Conservation (phyloP, 163 green algal species). For the Scenedesmus sp. region DNA sequence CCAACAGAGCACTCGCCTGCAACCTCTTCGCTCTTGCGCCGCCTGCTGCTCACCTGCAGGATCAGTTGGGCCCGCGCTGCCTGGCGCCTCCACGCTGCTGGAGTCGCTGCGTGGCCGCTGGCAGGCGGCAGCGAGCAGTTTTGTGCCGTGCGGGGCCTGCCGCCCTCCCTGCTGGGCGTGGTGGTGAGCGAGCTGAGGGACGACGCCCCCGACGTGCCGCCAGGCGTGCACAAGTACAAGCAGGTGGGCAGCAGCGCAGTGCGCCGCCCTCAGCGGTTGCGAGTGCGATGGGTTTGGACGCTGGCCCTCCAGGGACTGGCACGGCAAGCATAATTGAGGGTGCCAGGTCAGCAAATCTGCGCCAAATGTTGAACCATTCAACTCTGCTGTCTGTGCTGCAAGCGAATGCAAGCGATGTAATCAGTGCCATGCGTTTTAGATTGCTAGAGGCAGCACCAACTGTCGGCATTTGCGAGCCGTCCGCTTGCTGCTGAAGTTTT, state of each 20-base stretch:
- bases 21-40: background rate
- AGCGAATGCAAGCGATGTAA: too few relatives aligned
- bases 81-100: constrained; percentile 5
- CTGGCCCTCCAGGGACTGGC: too few relatives aligned
- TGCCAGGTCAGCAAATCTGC: too few relatives aligned
- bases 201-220: constrained; percentile 2
- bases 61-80: background rate
- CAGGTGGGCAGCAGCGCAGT: background rate
- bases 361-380: too few relatives aligned
- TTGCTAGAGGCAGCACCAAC: too few relatives aligned
- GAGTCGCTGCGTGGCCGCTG: constrained; percentile 38
- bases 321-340: too few relatives aligned
- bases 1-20: too few relatives aligned
- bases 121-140: constrained; percentile 45
- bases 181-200: constrained; percentile 40
- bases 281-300: too few relatives aligned
- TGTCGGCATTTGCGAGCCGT: too few relatives aligned
- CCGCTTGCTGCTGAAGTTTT: background rate
- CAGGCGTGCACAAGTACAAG: constrained; percentile 39
- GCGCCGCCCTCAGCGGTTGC: too few relatives aligned
- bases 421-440: too few relatives aligned
- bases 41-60: background rate
- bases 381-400: too few relatives aligned
- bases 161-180: constrained; percentile 28
- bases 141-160: constrained; percentile 14